Base-by-base conservation (phyloP, 768 basidiomycete species). In the Baorangia bicolor region DNA sequence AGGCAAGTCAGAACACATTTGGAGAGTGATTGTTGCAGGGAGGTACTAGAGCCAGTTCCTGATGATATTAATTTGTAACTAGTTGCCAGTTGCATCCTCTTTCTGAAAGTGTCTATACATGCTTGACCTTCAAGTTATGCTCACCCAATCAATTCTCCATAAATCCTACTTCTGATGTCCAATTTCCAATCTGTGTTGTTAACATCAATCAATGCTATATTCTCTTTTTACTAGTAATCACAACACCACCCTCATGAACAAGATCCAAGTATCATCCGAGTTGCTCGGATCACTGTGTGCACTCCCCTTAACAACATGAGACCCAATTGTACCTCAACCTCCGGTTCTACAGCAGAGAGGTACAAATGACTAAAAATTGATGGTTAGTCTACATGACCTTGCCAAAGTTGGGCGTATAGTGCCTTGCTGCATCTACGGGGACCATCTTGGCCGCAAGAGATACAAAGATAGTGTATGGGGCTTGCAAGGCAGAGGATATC, bases 401-500 rank as follows among this genome's bases (percentile, higher is more conserved):
- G 18, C 18, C 20, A 93, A 94, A 9, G 92, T 62, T 90, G 87
- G 0, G 86, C 87, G 60, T 91, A 92, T 12, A 87, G 67, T 11
- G 76, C 70, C 68, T 91, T 91, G 62, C 88, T 2, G 80, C 79
- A 55, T 93, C 86, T 2, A 91, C 73, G 4, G 83, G 76, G 18
- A 90, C 90, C 3, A 88, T 88, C 70, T 85, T 90, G 57, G 79
- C 82, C 8, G 91, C 92, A 23, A 94, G 80, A 5, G 87, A 77
- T 25, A 92, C 79, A 70, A 92, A 92, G 6, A 83, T 86, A 20
- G 81, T 75, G 59, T 94, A 86, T 68, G 93, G 91, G 5, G 87
- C 85, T 67, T 91, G 88, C 33, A 94, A 77, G 7, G 90, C 88
- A 3, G 88, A 78, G 6, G 87, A 75, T 53, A 93, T 88, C 42